These are phyloP conservation scores for Spathaspora arborariae DNA, from an alignment of 805 yeast species.

Conservation along the genomic window DNA sequence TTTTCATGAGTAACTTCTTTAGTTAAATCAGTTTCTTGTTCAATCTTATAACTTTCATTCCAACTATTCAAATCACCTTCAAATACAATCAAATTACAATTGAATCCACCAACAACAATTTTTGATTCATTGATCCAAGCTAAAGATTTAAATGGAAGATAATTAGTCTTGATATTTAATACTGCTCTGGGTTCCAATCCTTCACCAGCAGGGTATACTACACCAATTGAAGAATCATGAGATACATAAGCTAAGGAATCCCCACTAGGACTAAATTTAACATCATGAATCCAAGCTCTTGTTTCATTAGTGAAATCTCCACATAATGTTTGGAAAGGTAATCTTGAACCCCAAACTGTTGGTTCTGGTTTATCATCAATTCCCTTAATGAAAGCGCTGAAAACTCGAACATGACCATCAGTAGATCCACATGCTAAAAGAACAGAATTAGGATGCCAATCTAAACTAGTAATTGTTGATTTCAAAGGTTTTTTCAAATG, in stretches of 20 bases:
- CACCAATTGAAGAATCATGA: slow-evolving; percentile 80
- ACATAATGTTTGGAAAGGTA: slow-evolving; percentile 89
- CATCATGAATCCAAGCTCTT: slow-evolving; percentile 92
- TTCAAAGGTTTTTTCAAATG: slow-evolving; percentile 94
- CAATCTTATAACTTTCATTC: slow-evolving; percentile 58
- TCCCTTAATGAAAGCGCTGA: slow-evolving; percentile 84
- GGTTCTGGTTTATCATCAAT: slow-evolving; percentile 80
- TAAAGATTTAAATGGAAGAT: slow-evolving; percentile 77
- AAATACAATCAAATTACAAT: slow-evolving; percentile 85
- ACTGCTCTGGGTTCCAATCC: slow-evolving; percentile 59
- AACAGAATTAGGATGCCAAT: slow-evolving; percentile 94
- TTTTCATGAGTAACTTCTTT: slow-evolving; percentile 42
- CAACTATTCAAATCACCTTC: slow-evolving; percentile 63
- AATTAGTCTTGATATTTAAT: slow-evolving; percentile 55
- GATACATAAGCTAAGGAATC: slow-evolving; percentile 75
- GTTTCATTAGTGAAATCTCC: slow-evolving; percentile 69
- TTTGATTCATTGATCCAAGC: slow-evolving; percentile 64
- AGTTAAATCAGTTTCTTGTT: slow-evolving; percentile 41
- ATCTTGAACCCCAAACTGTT: slow-evolving; percentile 87
- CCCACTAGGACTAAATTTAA: slow-evolving; percentile 77
- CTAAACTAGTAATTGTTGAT: slow-evolving; percentile 76
- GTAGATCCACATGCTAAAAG: slow-evolving; percentile 87
- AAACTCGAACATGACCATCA: slow-evolving; percentile 88
- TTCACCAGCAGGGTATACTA: slow-evolving; percentile 75
- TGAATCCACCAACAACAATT: slow-evolving; percentile 86